phyloP scores from a whole-genome alignment of 805 yeast genomes.

The Metschnikowia cubensis region DNA sequence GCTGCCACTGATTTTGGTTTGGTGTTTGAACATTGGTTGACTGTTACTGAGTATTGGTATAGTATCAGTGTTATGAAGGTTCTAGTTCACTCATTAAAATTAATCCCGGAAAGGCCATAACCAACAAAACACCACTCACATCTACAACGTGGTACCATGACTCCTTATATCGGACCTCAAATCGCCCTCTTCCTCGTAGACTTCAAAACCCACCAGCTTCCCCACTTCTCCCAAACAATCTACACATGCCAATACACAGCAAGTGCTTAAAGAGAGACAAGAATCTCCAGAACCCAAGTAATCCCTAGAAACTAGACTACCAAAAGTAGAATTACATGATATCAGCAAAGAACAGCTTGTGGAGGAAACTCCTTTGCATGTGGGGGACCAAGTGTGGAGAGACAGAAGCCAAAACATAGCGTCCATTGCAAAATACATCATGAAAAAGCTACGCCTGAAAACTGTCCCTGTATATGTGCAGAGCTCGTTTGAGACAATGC shows the following conservation, averaged over 20 bases:
- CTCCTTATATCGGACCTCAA: neutral
- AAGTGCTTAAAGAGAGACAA: too few relatives aligned
- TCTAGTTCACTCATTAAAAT: too few relatives aligned
- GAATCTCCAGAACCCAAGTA: too few relatives aligned
- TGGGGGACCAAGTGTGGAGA: neutral
- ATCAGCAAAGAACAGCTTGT: neutral
- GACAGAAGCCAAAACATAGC: slow-evolving; percentile 41
- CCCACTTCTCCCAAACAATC: neutral
- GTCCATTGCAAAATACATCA: slow-evolving; percentile 44
- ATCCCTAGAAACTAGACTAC: too few relatives aligned
- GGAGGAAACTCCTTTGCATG: too few relatives aligned
- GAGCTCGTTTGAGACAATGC: slow-evolving; percentile 40
- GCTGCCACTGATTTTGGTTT: too few relatives aligned
- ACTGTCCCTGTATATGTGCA: slow-evolving; percentile 34
- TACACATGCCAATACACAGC: neutral
- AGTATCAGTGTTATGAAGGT: too few relatives aligned
- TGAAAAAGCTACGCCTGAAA: slow-evolving; percentile 12
- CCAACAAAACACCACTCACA: neutral
- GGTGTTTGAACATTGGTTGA: too few relatives aligned
- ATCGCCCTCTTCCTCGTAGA: neutral
- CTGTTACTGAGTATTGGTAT: too few relatives aligned
- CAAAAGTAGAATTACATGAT: neutral
- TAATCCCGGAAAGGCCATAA: too few relatives aligned
- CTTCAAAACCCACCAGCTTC: neutral
- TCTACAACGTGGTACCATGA: neutral